Evolutionary conservation across 345 rosid genomes (phyloP).

Genomic region (Rhizophora apiculata): DNA sequence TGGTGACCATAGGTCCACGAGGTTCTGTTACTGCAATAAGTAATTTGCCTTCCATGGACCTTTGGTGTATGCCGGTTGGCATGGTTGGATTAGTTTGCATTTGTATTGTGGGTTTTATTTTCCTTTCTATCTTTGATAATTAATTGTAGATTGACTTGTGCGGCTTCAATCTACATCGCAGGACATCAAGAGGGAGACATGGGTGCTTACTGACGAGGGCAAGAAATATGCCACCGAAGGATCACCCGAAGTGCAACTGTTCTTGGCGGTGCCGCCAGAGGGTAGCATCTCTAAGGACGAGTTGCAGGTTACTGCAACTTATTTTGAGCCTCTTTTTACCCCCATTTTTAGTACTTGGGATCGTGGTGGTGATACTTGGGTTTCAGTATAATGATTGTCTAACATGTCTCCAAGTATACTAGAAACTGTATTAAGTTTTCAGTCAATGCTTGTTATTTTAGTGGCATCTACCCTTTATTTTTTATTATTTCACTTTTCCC

Average conservation of each 20-base stretch:
- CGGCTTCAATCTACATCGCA: slow-evolving; percentile 15
- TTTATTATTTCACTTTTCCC: too few species aligned
- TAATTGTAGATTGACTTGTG: not conserved
- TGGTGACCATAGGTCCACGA: not conserved
- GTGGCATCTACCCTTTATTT: not conserved
- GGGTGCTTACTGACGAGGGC: slow-evolving; percentile 87
- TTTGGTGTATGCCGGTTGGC: not conserved
- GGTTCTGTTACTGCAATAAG: not conserved
- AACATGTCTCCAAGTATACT: too few species aligned
- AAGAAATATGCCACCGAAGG: slow-evolving; percentile 64
- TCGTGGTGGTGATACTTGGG: too few species aligned
- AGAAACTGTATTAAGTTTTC: too few species aligned
- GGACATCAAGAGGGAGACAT: slow-evolving; percentile 68
- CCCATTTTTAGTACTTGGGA: too few species aligned
- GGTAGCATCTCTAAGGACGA: slow-evolving; percentile 72
- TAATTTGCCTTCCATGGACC: not conserved
- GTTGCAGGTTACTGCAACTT: slow-evolving; percentile 48
- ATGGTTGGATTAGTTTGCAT: not conserved
- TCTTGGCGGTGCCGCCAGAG: slow-evolving; percentile 62
- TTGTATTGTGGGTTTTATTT: not conserved
- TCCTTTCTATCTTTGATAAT: not conserved
- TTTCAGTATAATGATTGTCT: too few species aligned
- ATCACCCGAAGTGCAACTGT: slow-evolving; percentile 81
- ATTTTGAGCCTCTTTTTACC: not conserved
- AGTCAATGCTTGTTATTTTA: too few species aligned